phyloP scores from a whole-genome alignment of 495 filamentous ascomycete species.

The Neurospora sp. region DNA sequence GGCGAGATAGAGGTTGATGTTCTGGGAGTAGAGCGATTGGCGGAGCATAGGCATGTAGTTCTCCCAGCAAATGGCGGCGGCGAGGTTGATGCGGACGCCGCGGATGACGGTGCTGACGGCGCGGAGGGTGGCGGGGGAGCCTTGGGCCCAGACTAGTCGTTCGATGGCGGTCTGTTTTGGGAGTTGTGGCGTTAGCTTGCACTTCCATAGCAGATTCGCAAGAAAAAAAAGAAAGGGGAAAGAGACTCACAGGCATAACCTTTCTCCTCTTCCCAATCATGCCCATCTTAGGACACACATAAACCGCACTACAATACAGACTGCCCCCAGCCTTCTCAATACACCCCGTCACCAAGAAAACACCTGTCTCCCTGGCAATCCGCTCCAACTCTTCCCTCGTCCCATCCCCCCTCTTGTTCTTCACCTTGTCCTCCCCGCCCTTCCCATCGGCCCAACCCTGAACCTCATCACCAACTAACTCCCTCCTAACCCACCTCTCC shows the following conservation, averaged over 20 bases:
- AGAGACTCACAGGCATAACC: constrained; percentile 63
- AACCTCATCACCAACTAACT: constrained; percentile 41
- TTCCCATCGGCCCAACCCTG: constrained; percentile 19
- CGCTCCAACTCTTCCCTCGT: constrained; percentile 72
- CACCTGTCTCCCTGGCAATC: constrained; percentile 61
- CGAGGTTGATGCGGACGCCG: constrained; percentile 67
- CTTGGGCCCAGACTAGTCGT: constrained; percentile 82
- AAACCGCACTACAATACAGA: constrained; percentile 76
- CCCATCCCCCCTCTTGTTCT: constrained; percentile 63
- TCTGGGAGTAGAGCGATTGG: constrained; percentile 70
- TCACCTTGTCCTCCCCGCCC: constrained; percentile 28
- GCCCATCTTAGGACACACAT: constrained; percentile 65
- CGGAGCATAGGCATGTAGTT: constrained; percentile 87
- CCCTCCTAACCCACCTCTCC: constrained; percentile 58
- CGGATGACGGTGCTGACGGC: constrained; percentile 74
- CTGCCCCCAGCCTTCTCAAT: constrained; percentile 75
- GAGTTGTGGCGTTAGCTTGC: neutral
- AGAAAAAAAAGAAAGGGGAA: neutral
- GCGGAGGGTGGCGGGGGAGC: constrained; percentile 66
- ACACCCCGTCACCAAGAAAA: constrained; percentile 71
- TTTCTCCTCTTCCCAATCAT: constrained; percentile 82
- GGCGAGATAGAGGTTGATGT: constrained; percentile 86
- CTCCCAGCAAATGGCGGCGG: constrained; percentile 92
- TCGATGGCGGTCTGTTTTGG: constrained; percentile 61
- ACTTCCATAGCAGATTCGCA: neutral